Evolutionary conservation across 2,329 filamentous ascomycete species (phyloP).

Genomic region (Aspergillus oerlinghausenensis): DNA sequence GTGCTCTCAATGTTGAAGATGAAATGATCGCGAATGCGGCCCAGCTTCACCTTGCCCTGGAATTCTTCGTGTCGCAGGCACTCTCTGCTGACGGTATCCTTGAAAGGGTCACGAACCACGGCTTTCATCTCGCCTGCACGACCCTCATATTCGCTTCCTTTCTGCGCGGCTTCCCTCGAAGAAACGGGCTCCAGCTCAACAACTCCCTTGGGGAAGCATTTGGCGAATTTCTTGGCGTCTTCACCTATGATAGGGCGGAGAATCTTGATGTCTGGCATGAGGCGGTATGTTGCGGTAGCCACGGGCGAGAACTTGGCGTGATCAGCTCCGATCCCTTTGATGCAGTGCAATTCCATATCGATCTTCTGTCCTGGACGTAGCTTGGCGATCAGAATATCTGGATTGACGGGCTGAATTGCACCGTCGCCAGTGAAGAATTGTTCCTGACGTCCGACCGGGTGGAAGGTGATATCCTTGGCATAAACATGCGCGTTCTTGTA

Average conservation of each 20-base stretch:
- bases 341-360: conserved; percentile 82
- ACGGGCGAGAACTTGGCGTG: conserved; percentile 98
- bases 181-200: conserved; percentile 74
- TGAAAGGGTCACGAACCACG: conserved; percentile 81
- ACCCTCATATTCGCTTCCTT: conserved; percentile 64
- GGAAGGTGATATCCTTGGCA: conserved; percentile 70
- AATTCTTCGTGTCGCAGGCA: conserved; percentile 89
- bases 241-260: conserved; percentile 74
- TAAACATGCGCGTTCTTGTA: conserved; percentile 85
- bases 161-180: conserved; percentile 55
- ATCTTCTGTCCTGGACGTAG: conserved; percentile 86
- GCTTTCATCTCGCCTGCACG: conserved; percentile 79
- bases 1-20: conserved; percentile 95
- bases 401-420: conserved; percentile 73
- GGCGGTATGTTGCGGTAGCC: conserved; percentile 86
- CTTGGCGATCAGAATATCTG: conserved; percentile 91
- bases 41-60: conserved; percentile 90
- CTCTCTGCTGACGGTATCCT: conserved; percentile 92
- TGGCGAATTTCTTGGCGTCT: conserved; percentile 83
- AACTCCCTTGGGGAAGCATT: conserved; percentile 85
- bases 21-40: conserved; percentile 87
- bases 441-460: conserved; percentile 68
- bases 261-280: conserved; percentile 85
- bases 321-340: conserved; percentile 89
- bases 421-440: conserved; percentile 63